Evolutionary conservation across 371 early-diverging fungal species (phyloP).

Genomic region (Saksenaea vasiformis): DNA sequence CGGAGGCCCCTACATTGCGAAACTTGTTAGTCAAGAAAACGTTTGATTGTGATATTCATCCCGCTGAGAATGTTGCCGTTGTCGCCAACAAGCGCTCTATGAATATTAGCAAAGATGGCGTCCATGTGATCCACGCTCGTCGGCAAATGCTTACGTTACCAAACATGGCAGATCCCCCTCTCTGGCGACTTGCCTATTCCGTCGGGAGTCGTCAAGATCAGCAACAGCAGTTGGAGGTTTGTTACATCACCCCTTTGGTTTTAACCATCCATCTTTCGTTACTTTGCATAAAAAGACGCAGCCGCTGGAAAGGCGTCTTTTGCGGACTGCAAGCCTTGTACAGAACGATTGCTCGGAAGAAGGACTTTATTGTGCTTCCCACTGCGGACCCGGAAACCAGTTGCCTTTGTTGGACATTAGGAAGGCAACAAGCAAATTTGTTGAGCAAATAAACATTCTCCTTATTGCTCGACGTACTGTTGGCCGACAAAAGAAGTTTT

Average conservation of each 20-base stretch:
- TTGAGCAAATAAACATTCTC: neutral
- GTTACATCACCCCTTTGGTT: constrained; percentile 10
- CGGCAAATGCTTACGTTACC: constrained; percentile 10
- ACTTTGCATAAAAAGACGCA: neutral
- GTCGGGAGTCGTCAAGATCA: constrained; percentile 6
- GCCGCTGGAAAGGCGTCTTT: neutral
- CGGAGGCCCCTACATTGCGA: constrained; percentile 14
- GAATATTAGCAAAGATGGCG: neutral
- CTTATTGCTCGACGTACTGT: neutral
- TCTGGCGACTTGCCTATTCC: constrained; percentile 17
- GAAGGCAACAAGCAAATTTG: constrained; percentile 2
- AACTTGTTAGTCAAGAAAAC: neutral
- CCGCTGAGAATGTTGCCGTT: neutral
- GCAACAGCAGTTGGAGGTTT: constrained; percentile 4
- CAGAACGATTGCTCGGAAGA: constrained; percentile 7
- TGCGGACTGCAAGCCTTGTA: neutral
- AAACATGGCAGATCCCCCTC: constrained; percentile 7
- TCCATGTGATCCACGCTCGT: constrained; percentile 1
- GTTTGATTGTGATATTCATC: neutral
- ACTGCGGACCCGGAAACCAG: neutral
- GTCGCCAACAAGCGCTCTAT: neutral
- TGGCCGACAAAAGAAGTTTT: neutral
- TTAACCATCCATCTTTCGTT: constrained; percentile 14
- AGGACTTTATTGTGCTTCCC: neutral
- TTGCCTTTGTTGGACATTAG: constrained; percentile 6